Conservation (phyloP, 1,139 yeast genomes). For the Sugiyamaella neomexicana region DNA sequence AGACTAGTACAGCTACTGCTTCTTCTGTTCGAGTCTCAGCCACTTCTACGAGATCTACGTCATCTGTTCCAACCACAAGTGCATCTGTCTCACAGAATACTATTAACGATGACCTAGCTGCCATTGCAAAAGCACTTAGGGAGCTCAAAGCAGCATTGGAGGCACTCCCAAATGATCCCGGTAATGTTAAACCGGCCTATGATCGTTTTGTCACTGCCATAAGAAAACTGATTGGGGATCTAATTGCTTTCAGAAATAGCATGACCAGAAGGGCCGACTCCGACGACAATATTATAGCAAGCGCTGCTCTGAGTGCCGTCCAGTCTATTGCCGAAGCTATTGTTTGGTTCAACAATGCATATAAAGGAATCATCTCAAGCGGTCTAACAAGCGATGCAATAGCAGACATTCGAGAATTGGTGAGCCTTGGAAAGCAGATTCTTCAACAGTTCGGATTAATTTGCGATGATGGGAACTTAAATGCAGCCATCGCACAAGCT, state of each 20-base stretch:
- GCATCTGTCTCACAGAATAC: background rate
- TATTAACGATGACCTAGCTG: slow-evolving; percentile 7
- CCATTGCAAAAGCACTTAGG: slow-evolving; percentile 13
- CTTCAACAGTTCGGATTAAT: slow-evolving; percentile 1
- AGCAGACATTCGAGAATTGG: slow-evolving; percentile 6
- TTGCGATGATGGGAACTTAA: slow-evolving; percentile 11
- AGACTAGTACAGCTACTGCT: slow-evolving; percentile 9
- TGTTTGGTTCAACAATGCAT: background rate
- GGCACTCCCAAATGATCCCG: background rate
- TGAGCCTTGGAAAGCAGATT: slow-evolving; percentile 12
- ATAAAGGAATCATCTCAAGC: background rate
- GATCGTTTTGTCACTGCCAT: background rate
- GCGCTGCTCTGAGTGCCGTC: slow-evolving; percentile 11
- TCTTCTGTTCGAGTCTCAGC: slow-evolving; percentile 16
- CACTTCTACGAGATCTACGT: background rate
- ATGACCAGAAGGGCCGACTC: slow-evolving; percentile 1
- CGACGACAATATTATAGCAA: slow-evolving; percentile 3
- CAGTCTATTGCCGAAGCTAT: slow-evolving; percentile 7
- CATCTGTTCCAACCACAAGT: slow-evolving; percentile 4
- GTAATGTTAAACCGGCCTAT: background rate
- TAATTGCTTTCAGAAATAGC: background rate
- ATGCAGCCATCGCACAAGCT: slow-evolving; percentile 14
- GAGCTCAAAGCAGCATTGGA: slow-evolving; percentile 7
- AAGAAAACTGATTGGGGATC: slow-evolving; percentile 4
- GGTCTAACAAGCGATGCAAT: background rate